These are phyloP conservation scores for Anthostomella pinea DNA, from an alignment of 2,329 filamentous ascomycete species.

Conservation along the genomic window DNA sequence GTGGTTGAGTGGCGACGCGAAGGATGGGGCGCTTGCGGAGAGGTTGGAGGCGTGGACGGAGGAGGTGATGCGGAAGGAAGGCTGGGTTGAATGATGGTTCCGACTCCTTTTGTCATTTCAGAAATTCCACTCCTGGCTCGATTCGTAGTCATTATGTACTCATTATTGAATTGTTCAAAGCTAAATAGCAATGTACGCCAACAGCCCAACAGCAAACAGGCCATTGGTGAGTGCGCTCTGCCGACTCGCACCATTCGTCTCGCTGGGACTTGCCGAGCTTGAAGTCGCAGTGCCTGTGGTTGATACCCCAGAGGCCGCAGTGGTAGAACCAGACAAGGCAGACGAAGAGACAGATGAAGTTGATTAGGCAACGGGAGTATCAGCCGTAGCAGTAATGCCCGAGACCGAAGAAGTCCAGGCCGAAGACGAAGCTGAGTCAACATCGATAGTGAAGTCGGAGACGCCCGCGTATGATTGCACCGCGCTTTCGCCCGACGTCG, in stretches of 20 bases:
- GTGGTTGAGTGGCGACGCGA: slow-evolving; percentile 33
- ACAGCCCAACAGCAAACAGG: slow-evolving; percentile 1
- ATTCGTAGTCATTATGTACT: slow-evolving; percentile 15
- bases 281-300: slow-evolving; percentile 6
- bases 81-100: slow-evolving; percentile 25
- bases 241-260: slow-evolving; percentile 8
- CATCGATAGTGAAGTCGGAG: slow-evolving; percentile 4
- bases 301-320: slow-evolving; percentile 4
- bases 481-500: not conserved
- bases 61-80: slow-evolving; percentile 31
- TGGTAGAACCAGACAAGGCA: slow-evolving; percentile 1
- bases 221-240: not conserved
- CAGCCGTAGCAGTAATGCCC: not conserved
- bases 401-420: not conserved
- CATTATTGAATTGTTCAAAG: too few species aligned
- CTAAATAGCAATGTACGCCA: not conserved
- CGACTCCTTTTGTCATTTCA: not conserved
- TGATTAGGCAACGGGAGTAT: not conserved
- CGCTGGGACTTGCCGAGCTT: slow-evolving; percentile 2
- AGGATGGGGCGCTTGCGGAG: slow-evolving; percentile 32
- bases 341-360: slow-evolving; percentile 1
- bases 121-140: not conserved
- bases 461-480: slow-evolving; percentile 3
- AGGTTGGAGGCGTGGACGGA: slow-evolving; percentile 34
- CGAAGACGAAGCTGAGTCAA: not conserved